Evolutionary conservation across 225 moss, liverwort and hornwort genomes (phyloP), one percentile per base, ranked within the genome.

Genomic region (Neckera pumila): DNA sequence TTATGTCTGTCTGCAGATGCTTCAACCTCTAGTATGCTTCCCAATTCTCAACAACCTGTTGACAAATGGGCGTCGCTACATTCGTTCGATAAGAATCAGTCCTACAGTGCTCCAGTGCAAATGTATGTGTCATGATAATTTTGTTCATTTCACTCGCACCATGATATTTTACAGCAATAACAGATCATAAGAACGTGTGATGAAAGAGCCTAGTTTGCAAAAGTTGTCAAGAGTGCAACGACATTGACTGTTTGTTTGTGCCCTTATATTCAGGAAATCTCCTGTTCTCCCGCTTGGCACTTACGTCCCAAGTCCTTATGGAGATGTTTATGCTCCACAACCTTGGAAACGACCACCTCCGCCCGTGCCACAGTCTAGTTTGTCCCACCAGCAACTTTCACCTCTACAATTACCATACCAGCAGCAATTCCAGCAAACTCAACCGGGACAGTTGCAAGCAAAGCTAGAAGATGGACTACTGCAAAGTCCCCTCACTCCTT

Each of bases 401-500:
- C 56, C 86, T 54, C 84, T 79, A 65, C 89, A 91, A 76, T 69
- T 89, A 67, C 92, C 82, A 45, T 91, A 87, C 70, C 90, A 84
- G 76, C 88, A 93, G 76, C 70, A 84, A 79, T 89, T 81, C 64
- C 86, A 70, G 65, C 85, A 89, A 87, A 58, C 73, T 82, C 90
- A 90, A 87, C 65, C 79, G 76, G 69, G 76, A 78, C 88, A 84
- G 42, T 76, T 88, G 83, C 88, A 88, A 83, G 42, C 88, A 53
- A 88, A 89, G 80, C 62, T 85, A 64, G 94, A 94, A 89, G 82
- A 88, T 80, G 94, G 90, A 60, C 54, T 89, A 38, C 83, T 91
- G 88, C 94, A 94, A 85, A 93, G 88, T 86, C 88, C 94, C 80
- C 82, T 87, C 26, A 77, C 94, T 56, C 93, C 94, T 64, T 92